A percentile compares a stretch with the other conserved stretches of the same genome.
Evolutionary conservation across 2,329 filamentous ascomycete genomes (phyloP).

Genomic region (Hypocrella siamensis): DNA sequence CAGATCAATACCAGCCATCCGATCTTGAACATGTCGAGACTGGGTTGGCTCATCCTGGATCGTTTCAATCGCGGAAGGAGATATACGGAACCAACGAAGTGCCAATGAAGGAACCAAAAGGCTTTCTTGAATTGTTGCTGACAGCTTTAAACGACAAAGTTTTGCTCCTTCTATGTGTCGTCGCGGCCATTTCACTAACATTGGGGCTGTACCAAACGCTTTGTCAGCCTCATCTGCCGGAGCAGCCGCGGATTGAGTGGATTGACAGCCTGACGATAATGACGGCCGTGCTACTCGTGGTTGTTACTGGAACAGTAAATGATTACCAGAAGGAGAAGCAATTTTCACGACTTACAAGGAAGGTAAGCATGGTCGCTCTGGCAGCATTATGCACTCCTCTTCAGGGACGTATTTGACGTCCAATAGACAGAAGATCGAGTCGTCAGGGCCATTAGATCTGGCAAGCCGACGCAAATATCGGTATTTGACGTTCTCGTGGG

Average conservation of each 20-base stretch:
- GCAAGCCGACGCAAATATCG: constrained; percentile 47
- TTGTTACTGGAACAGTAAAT: constrained; percentile 27
- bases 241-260: constrained; percentile 39
- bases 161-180: constrained; percentile 48
- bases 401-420: too few species aligned
- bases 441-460: constrained; percentile 51
- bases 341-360: constrained; percentile 44
- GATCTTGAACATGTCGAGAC: not conserved
- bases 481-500: constrained; percentile 54
- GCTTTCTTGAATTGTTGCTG: constrained; percentile 1
- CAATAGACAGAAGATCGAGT: constrained; percentile 38
- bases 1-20: not conserved
- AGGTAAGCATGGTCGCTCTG: too few species aligned
- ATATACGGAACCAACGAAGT: constrained; percentile 1
- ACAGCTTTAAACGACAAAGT: constrained; percentile 18
- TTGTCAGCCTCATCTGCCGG: constrained; percentile 24
- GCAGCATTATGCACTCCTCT: too few species aligned
- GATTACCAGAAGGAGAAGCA: constrained; percentile 55
- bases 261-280: constrained; percentile 51
- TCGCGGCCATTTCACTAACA: constrained; percentile 48
- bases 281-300: constrained; percentile 4
- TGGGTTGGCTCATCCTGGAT: too few species aligned
- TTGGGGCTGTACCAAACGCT: constrained; percentile 54
- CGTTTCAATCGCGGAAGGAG: not conserved
- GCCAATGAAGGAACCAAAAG: constrained; percentile 1